Base-by-base conservation (phyloP, 2,329 filamentous ascomycete genomes). In the Beauveria rudraprayagi region DNA sequence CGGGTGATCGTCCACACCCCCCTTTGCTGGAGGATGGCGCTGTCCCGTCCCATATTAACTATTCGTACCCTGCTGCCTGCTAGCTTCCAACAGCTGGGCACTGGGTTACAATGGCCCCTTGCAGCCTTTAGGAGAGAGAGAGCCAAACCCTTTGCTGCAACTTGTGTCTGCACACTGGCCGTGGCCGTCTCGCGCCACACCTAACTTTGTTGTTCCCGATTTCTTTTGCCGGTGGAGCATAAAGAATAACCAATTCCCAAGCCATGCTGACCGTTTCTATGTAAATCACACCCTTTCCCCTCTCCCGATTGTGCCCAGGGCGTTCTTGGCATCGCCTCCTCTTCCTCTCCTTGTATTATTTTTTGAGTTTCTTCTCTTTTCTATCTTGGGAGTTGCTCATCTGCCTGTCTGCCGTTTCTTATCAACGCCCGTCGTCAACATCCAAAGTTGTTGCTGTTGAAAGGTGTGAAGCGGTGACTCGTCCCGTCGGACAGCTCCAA, bases 161-260 rank as follows among this genome's bases (percentile, higher is more conserved):
- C 17, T 16, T 10, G 34, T 14, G 37, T 24, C 37, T 54, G 52
- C 16, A 26, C 52, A 16, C 34, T 37, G 34, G 14, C 34, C 34
- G 34, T 28, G 52, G 16, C 55, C 30, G 22, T 41, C 19, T 17
- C 40, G 53, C 40, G 53, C 55, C 55, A 50, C 55, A 41, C 56
- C 46, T 30, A 43, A 56, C 40, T 22, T 43, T 19, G 34, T 46
- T 24, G 26, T 22, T 47, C 22, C 57, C 57, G n/a, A 53, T 28
- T 44, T 60, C 48, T 19, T 44, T 43, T 53, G 48, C 57, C 24
- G 57, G 57, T 60, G 57, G 57, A 60, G 48, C 57, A 60, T 60
- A 53, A 53, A 53, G 40, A 60, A 46, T 34, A 47, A n/a, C 57
- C 57, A 60, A 46, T 26, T 53, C 57, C 57, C 57, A 11, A 48